These are phyloP conservation scores for Arthrobotrys sinensis DNA, from an alignment of 2,329 filamentous ascomycete genomes.

Conservation along the genomic window DNA sequence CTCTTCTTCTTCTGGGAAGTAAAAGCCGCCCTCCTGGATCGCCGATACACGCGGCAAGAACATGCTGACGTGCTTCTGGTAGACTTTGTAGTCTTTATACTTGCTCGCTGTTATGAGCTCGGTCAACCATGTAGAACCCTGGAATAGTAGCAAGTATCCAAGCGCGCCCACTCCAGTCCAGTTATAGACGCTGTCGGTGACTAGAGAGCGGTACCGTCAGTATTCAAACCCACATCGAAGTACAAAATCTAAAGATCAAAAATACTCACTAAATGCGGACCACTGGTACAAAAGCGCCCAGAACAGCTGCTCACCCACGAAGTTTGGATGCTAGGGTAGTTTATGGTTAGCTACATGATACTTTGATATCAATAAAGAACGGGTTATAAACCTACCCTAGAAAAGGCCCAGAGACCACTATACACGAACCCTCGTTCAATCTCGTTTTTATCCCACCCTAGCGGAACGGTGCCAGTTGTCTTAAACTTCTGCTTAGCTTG, in stretches of 20 bases:
- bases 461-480: conserved; percentile 73
- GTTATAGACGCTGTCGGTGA: conserved; percentile 79
- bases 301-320: conserved; percentile 89
- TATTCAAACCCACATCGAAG: no score
- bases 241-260: neutral
- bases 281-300: conserved; percentile 93
- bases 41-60: conserved; percentile 77
- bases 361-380: neutral
- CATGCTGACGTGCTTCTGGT: conserved; percentile 85
- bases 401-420: conserved; percentile 87
- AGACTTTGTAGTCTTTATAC: conserved; percentile 88
- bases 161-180: conserved; percentile 83
- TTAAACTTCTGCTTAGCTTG: conserved; percentile 83
- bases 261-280: conserved; percentile 75
- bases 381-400: conserved; percentile 66
- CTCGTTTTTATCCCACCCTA: conserved; percentile 77
- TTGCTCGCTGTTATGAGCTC: conserved; percentile 85
- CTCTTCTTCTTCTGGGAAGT: conserved; percentile 44
- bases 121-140: conserved; percentile 88
- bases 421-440: conserved; percentile 92
- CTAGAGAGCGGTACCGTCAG: conserved; percentile 62
- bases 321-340: conserved; percentile 86
- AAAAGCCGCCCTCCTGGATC: conserved; percentile 50
- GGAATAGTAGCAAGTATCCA: conserved; percentile 84
- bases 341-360: neutral